Conservation (phyloP, 768 basidiomycete species). For the Obba rivulosa region DNA sequence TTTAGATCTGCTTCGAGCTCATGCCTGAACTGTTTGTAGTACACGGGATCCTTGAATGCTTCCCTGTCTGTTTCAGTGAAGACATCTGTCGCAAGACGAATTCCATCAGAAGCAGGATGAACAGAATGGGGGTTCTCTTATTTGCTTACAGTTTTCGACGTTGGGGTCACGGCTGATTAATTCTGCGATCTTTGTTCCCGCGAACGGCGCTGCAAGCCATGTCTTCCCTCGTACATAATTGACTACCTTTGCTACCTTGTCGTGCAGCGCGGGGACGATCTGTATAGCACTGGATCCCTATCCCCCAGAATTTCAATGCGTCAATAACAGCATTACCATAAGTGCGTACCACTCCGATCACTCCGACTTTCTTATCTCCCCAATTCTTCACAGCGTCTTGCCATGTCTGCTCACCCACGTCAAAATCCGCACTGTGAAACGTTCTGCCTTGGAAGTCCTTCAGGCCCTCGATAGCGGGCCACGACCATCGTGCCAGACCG, state of each 20-base stretch:
- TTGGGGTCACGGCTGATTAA: constrained; percentile 31
- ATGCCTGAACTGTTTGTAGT: constrained; percentile 44
- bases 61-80: constrained; percentile 50
- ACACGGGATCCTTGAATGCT: constrained; percentile 41
- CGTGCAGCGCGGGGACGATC: constrained; percentile 52
- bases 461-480: constrained; percentile 62
- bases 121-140: constrained; percentile 25
- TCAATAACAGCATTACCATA: background rate
- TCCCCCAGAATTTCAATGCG: background rate
- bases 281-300: constrained; percentile 63
- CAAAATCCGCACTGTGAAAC: constrained; percentile 63
- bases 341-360: constrained; percentile 52
- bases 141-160: constrained; percentile 38
- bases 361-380: constrained; percentile 48
- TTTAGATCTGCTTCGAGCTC: constrained; percentile 46
- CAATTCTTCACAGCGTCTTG: constrained; percentile 42
- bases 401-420: constrained; percentile 33
- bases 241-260: constrained; percentile 40
- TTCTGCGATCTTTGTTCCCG: constrained; percentile 32
- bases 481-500: constrained; percentile 51
- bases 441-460: constrained; percentile 51
- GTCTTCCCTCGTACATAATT: constrained; percentile 59
- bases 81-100: constrained; percentile 26
- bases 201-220: constrained; percentile 47
- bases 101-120: background rate